phyloP scores from a whole-genome alignment of 805 yeast genomes.

The Saccharomycopsis babjevae region DNA sequence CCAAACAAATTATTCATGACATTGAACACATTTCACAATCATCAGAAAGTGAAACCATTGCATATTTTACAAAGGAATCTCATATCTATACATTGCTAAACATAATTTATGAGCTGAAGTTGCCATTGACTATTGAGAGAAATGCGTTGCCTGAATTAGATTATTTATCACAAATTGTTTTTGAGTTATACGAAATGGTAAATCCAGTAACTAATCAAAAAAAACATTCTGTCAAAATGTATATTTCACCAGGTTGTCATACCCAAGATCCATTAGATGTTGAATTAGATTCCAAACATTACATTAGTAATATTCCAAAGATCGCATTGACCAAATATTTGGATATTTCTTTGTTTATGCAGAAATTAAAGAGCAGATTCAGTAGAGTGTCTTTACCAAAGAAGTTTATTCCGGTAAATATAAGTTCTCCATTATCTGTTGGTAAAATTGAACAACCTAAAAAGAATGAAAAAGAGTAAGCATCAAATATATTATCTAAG shows the following conservation, averaged over 20 bases:
- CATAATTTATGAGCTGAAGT: slow-evolving; percentile 80
- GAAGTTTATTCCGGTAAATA: slow-evolving; percentile 81
- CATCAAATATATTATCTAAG: no score
- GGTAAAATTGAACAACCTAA: not conserved
- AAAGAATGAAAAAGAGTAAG: not conserved
- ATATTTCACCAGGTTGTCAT: slow-evolving; percentile 97
- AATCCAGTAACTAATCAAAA: slow-evolving; percentile 42
- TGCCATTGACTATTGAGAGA: slow-evolving; percentile 92
- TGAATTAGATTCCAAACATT: slow-evolving; percentile 90
- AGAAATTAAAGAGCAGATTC: slow-evolving; percentile 71
- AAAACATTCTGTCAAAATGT: slow-evolving; percentile 80
- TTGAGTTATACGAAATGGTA: slow-evolving; percentile 81
- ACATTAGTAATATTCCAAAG: slow-evolving; percentile 91
- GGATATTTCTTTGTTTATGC: slow-evolving; percentile 82
- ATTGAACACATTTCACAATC: slow-evolving; percentile 68
- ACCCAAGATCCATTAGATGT: slow-evolving; percentile 97
- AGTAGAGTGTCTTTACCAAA: slow-evolving; percentile 84
- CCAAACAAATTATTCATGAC: slow-evolving; percentile 76
- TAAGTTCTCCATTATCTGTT: slow-evolving; percentile 49
- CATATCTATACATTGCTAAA: slow-evolving; percentile 91
- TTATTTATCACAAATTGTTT: slow-evolving; percentile 86
- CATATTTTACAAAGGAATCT: slow-evolving; percentile 93
- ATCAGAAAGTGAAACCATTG: slow-evolving; percentile 73
- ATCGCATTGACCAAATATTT: slow-evolving; percentile 84
- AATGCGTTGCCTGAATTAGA: slow-evolving; percentile 95